Base-by-base conservation (phyloP, 352 stramenopile genomes). In the Pythium plurisporium region DNA sequence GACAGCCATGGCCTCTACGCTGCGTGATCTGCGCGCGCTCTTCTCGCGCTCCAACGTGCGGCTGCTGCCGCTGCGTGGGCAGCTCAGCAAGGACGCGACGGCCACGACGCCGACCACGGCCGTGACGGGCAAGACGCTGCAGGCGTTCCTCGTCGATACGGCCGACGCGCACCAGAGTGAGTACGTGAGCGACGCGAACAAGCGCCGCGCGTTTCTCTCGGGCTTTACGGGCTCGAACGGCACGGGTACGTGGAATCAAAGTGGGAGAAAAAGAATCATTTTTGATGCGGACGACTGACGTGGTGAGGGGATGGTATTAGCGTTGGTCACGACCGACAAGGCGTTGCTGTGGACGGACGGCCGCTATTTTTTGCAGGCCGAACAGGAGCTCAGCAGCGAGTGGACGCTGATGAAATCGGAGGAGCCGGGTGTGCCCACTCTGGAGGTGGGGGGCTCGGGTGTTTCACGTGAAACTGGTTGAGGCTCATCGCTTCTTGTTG, bases 91-190 rank as follows among this genome's bases (percentile, higher is more conserved):
- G 50, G 73, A 78, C 26, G 38, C 38, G 17, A 9, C 38, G 11
- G 19, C 9, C 19, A 54, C 26, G 2, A 27, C 46, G 17, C 29
- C 51, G 17, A 44, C 25, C 33, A 42, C 69, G 40, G 56, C 57
- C 6, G 52, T 85, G 25, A 72, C 67, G 36, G 76, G 71, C 27
- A 72, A 74, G 37, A 49, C 65, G 29, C 55, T 97, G 44, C 82
- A 91, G 51, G 95, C 91, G 22, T 98, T 98, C 59, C 56, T 99
- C 1, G 79, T 99, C 52, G 95, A 97, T 47, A 97, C 89, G 17
- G 95, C 97, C 41, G 97, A 99, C 79, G 95, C 96, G 47, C 97
- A 99, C 76, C 86, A 99, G 59, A 98, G 91, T 65, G 97, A 99
- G 77, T 99, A 99, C 70, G 90, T 98, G 45, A 94, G 96, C 31